These are phyloP conservation scores for Actinomucor elegans DNA, from an alignment of 371 early-diverging fungal genomes.

Conservation along the genomic window DNA sequence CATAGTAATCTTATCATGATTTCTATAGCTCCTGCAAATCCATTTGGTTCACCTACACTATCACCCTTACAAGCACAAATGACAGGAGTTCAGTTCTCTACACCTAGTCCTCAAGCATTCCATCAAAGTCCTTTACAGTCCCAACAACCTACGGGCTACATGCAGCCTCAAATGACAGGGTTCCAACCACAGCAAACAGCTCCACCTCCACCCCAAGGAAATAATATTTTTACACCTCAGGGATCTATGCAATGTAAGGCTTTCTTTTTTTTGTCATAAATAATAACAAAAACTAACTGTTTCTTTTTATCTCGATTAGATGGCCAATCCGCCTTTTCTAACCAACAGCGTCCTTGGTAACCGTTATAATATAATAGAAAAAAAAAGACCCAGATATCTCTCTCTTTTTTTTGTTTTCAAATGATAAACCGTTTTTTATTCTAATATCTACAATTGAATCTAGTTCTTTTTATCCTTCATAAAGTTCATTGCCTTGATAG, in stretches of 20 bases:
- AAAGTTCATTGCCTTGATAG: conserved; percentile 74
- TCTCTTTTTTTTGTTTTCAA: conserved; percentile 4
- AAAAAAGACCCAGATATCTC: not conserved
- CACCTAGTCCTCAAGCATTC: conserved; percentile 42
- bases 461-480: conserved; percentile 79
- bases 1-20: not conserved
- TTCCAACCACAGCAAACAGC: conserved; percentile 5
- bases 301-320: not conserved
- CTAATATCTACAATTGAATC: conserved; percentile 1
- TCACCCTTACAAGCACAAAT: conserved; percentile 35
- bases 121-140: conserved; percentile 34
- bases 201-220: conserved; percentile 9
- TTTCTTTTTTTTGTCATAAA: not conserved
- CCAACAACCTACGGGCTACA: conserved; percentile 23
- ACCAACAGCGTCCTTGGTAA: conserved; percentile 23
- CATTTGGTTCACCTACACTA: conserved; percentile 51
- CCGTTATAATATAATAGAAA: not conserved
- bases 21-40: conserved; percentile 27
- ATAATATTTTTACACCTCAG: conserved; percentile 30
- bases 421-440: not conserved
- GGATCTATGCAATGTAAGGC: conserved; percentile 35
- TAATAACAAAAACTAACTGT: not conserved
- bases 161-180: conserved; percentile 27
- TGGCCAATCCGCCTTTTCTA: conserved; percentile 22
- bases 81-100: conserved; percentile 26